Base-by-base conservation (phyloP, 2,329 filamentous ascomycete species). In the Ophiocordyceps robertsii region DNA sequence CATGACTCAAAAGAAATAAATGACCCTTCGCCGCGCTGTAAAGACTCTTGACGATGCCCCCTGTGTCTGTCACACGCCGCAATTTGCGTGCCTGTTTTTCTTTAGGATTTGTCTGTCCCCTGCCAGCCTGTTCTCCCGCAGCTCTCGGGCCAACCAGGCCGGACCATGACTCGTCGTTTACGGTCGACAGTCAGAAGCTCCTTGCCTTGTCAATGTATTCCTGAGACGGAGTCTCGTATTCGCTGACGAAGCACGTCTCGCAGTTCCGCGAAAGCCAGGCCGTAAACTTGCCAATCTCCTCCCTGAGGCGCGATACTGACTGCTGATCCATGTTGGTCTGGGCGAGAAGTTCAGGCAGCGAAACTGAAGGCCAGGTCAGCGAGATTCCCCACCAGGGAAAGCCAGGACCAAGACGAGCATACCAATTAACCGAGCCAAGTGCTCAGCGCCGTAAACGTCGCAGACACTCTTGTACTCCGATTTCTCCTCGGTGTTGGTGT, bases 311-410 rank as follows among this genome's bases (percentile, higher is more conserved):
- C 47, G 82, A 84, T 36, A 95, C 86, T 3, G 88, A 89, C 59
- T 94, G 88, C 42, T 82, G 73, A 56, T 96, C 92, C 88, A 98
- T 95, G 64, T 96, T 96, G 41, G 92, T 98, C 60, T 98, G 92
- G 4, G 89, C 89, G 47, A 96, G 80, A 35, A 96, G 78, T 58
- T 98, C 92, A 1, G 92, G 90, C 52, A 96, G 79, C 1, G 84
- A 83, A 4, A 93, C 90, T 95, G 52, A 3, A 13, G 12, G n/a
- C 31, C n/a, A 10, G 32, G 32, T 35, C 29, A 29, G 38, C 52
- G 35, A 38, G 39, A 8, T 29, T 19, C 21, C 11, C 29, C n/a
- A 11, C 38, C 37, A 10, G 30, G 6, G 17, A 7, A 9, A 32
- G 6, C 7, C 11, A 13, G 16, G 13, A 11, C 11, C 17, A 16